Evolutionary conservation across 305 asterid species (phyloP).

Genomic region (Fraxinus baroniana): DNA sequence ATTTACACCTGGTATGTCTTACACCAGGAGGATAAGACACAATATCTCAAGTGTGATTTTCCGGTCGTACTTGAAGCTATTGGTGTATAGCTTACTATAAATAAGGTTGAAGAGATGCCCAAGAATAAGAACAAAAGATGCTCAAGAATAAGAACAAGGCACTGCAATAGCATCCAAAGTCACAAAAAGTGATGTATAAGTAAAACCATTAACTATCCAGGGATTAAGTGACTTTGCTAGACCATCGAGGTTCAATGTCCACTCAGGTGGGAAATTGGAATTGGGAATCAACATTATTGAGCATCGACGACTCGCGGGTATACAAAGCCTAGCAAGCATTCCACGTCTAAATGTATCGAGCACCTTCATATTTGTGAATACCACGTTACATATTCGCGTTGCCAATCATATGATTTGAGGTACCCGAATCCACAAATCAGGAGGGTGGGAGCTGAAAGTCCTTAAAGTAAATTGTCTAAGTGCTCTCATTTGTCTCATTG

Average conservation of each 20-base stretch:
- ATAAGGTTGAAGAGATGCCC: not conserved
- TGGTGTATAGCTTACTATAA: not conserved
- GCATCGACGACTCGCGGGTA: not conserved
- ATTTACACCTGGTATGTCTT: not conserved
- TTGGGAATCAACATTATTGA: not conserved
- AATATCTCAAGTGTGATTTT: not conserved
- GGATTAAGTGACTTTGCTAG: not conserved
- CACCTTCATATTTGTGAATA: not conserved
- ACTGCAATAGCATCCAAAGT: not conserved
- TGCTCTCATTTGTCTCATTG: not conserved
- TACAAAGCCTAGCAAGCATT: not conserved
- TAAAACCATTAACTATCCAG: not conserved
- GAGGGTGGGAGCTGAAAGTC: not conserved
- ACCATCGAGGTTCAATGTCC: not conserved
- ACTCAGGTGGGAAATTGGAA: not conserved
- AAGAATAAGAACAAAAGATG: no score
- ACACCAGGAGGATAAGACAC: not conserved
- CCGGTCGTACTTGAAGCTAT: not conserved
- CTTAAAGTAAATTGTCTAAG: not conserved
- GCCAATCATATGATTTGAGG: not conserved
- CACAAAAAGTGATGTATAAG: not conserved
- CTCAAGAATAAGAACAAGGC: not conserved
- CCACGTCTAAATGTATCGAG: not conserved
- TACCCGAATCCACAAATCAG: not conserved
- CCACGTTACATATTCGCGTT: not conserved